Conservation (phyloP, 1,139 yeast species). For the Geotrichum klebahnii region DNA sequence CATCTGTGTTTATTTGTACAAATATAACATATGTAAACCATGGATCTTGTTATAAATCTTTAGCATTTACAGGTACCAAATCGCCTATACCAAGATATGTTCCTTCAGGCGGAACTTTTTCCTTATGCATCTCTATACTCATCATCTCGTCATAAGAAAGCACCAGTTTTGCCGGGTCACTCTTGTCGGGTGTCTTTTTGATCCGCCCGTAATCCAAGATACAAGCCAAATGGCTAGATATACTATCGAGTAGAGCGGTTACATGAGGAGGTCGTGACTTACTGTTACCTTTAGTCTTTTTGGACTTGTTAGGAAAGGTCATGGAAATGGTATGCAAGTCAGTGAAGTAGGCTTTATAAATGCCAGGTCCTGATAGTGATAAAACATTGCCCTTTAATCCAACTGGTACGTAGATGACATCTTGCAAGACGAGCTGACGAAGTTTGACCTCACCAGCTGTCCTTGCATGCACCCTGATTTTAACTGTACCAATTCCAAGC, state of each 20-base stretch:
- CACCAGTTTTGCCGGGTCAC: neutral
- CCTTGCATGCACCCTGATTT: neutral
- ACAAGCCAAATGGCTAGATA: neutral
- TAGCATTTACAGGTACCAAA: no score
- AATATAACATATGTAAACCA: no score
- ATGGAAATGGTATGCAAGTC: neutral
- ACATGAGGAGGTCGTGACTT: neutral
- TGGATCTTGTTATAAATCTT: no score
- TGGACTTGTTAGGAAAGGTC: neutral
- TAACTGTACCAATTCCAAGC: constrained; percentile 7
- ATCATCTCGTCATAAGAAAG: neutral
- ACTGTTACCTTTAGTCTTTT: neutral
- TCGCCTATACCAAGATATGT: neutral
- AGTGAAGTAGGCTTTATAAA: neutral
- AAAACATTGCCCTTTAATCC: constrained; percentile 13
- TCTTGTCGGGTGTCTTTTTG: neutral
- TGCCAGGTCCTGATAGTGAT: constrained; percentile 9
- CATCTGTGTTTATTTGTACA: no score
- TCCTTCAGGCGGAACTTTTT: neutral
- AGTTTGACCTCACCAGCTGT: neutral
- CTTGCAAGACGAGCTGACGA: constrained; percentile 1
- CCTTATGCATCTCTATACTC: neutral
- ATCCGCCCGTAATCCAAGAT: neutral
- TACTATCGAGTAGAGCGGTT: neutral
- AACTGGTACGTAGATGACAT: constrained; percentile 12